Base-by-base conservation (phyloP, 257 asterid species). In the Solanum boliviense region DNA sequence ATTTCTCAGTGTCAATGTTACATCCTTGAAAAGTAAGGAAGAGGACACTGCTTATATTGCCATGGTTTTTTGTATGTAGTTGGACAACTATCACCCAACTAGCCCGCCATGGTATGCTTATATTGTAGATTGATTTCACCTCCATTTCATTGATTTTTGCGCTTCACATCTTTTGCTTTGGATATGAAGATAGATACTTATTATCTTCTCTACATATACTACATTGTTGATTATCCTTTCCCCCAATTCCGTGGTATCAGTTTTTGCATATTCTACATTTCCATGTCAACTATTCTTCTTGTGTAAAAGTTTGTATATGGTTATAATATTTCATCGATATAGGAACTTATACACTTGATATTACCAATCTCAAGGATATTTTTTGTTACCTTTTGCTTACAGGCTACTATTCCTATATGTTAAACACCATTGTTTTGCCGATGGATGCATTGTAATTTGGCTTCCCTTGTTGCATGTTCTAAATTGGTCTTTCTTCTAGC, bases 71-170 rank as follows among this genome's bases (percentile, higher is more conserved):
- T 48, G 9, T 34, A 20, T 72, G 88, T 87, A 95, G 98, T 82
- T 94, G 98, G 97, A 94, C 98, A 1, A 96, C 98, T 52, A 93
- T 95, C 86, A 94, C 97, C 16, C 98, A 95, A 76, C 89, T 94
- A 84, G 98, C 95, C 87, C 96, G 92, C 86, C 98, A 95, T 15
- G 98, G 98, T 12, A 94, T 94, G 98, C 92, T 95, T 74, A 16
- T 70, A 20, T 11, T 52, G 35, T 27, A 81, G 18, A 81, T 81
- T 81, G 39, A 27, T 44, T 79, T 44, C 85, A 79, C 39, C 67
- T 79, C 25, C 27, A 46, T 79, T 46, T 81, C 16, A 46, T 81
- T 46, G 85, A 1, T 46, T 29, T 46, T 81, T 46, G 41, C 68
- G 8, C 27, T 81, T 81, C 68, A 46, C 39, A 79, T 44, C 41